These are phyloP conservation scores for Trichoderma reesei DNA, from an alignment of 495 filamentous ascomycete species.

Conservation along the genomic window DNA sequence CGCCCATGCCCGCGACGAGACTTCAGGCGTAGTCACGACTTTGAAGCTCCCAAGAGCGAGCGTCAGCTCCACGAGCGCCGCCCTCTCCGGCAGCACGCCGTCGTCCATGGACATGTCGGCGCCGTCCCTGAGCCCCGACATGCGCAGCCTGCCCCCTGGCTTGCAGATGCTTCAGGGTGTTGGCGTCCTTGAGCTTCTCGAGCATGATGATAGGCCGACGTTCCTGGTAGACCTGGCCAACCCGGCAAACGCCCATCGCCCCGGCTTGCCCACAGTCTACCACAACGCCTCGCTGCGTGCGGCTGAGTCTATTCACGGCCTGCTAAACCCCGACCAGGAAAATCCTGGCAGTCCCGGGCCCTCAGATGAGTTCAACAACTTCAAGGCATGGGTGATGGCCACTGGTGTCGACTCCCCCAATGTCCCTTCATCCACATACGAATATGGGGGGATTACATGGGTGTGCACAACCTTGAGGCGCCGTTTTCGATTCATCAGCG, in stretches of 20 bases:
- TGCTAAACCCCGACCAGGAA: conserved; percentile 36
- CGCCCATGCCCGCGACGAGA: conserved; percentile 42
- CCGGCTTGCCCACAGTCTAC: conserved; percentile 45
- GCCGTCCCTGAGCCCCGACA: conserved; percentile 25
- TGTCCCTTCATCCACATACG: conserved; percentile 36
- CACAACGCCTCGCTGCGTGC: conserved; percentile 49
- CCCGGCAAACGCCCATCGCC: conserved; percentile 38
- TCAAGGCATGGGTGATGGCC: conserved; percentile 54
- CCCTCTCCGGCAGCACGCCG: conserved; percentile 36
- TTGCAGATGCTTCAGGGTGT: conserved; percentile 45
- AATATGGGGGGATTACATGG: conserved; percentile 52
- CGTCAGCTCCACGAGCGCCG: conserved; percentile 38
- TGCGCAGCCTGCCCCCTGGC: conserved; percentile 28
- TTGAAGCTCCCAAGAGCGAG: conserved; percentile 53
- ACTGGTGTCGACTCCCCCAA: conserved; percentile 36
- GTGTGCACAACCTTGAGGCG: conserved; percentile 51
- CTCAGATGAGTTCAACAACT: conserved; percentile 34
- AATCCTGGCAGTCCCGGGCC: conserved; percentile 22
- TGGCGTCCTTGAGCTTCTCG: conserved; percentile 53
- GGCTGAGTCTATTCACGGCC: conserved; percentile 35
- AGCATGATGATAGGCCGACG: conserved; percentile 56
- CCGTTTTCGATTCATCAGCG: conserved; percentile 52
- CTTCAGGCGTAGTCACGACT: conserved; percentile 44
- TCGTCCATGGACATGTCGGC: conserved; percentile 19
- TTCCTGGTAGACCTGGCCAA: conserved; percentile 57